A percentile compares a stretch with the other conserved stretches of the same genome.
Evolutionary conservation across 306 rosid species (phyloP).

Genomic region (Pterocarpus macrocarpus): DNA sequence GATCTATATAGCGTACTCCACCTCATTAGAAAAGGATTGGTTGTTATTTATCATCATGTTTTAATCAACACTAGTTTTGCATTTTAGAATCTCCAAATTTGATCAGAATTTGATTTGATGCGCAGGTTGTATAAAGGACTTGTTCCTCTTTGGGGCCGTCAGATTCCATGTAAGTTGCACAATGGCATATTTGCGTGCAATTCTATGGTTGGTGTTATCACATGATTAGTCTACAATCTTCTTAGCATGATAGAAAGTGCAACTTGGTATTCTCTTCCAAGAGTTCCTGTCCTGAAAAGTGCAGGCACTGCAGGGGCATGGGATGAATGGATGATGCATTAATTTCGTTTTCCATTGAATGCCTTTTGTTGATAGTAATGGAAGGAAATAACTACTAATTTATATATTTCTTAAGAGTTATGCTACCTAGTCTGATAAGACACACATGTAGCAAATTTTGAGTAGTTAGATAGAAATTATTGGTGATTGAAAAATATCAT

Average conservation of each 20-base stretch:
- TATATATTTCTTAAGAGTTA: too few relatives aligned
- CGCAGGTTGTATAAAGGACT: slow-evolving; percentile 82
- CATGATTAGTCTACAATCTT: background rate
- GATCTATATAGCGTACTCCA: too few relatives aligned
- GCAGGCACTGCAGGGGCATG: background rate
- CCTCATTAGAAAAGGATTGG: too few relatives aligned
- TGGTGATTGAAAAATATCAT: too few relatives aligned
- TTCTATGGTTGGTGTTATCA: background rate
- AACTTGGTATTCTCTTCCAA: background rate
- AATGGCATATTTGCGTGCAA: slow-evolving; percentile 1
- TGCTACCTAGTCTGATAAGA: too few relatives aligned
- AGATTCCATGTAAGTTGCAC: slow-evolving; percentile 79
- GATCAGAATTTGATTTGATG: slow-evolving; percentile 31
- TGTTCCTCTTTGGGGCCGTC: slow-evolving; percentile 97
- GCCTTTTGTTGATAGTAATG: background rate
- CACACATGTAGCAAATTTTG: too few relatives aligned
- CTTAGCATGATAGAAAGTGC: background rate
- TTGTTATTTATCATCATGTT: background rate
- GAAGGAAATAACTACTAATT: too few relatives aligned
- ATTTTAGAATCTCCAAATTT: background rate
- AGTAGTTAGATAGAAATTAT: too few relatives aligned
- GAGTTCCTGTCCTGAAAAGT: background rate
- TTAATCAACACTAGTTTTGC: background rate
- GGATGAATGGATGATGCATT: background rate
- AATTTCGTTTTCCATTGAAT: background rate